These are phyloP conservation scores for Fragaria iinumae DNA, from an alignment of 306 rosid species.

Conservation along the genomic window DNA sequence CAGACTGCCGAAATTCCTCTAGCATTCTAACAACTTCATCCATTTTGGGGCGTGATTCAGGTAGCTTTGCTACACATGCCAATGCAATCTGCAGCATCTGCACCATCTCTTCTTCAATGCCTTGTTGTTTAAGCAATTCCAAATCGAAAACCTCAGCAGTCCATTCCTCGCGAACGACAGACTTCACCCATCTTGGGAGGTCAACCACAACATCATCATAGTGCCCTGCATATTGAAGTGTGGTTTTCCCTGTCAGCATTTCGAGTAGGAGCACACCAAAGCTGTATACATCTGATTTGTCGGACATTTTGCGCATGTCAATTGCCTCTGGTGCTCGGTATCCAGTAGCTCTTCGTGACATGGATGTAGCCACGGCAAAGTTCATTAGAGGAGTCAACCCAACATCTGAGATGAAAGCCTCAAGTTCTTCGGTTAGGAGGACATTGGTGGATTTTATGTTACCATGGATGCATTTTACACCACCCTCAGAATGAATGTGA, in stretches of 20 bases:
- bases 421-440: slow-evolving; percentile 60
- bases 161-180: slow-evolving; percentile 91
- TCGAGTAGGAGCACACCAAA: slow-evolving; percentile 77
- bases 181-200: slow-evolving; percentile 81
- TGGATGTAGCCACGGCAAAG: slow-evolving; percentile 49
- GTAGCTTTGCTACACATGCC: slow-evolving; percentile 54
- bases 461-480: slow-evolving; percentile 58
- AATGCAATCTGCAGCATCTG: slow-evolving; percentile 81
- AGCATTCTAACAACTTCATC: slow-evolving; percentile 58
- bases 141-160: slow-evolving; percentile 81
- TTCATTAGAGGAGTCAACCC: slow-evolving; percentile 61
- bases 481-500: slow-evolving; percentile 59
- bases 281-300: slow-evolving; percentile 73
- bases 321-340: slow-evolving; percentile 71
- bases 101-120: slow-evolving; percentile 80
- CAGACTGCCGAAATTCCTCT: slow-evolving; percentile 59
- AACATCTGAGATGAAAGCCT: slow-evolving; percentile 55
- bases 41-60: slow-evolving; percentile 68
- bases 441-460: slow-evolving; percentile 75
- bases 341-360: slow-evolving; percentile 54
- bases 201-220: slow-evolving; percentile 57
- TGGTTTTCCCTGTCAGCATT: slow-evolving; percentile 67
- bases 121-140: slow-evolving; percentile 55
- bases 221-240: slow-evolving; percentile 51
- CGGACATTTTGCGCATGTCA: slow-evolving; percentile 53